Percentiles rank a stretch among this genome's conserved stretches.
phyloP scores from a whole-genome alignment of 2,329 filamentous ascomycete genomes.

The Botryotinia calthae region DNA sequence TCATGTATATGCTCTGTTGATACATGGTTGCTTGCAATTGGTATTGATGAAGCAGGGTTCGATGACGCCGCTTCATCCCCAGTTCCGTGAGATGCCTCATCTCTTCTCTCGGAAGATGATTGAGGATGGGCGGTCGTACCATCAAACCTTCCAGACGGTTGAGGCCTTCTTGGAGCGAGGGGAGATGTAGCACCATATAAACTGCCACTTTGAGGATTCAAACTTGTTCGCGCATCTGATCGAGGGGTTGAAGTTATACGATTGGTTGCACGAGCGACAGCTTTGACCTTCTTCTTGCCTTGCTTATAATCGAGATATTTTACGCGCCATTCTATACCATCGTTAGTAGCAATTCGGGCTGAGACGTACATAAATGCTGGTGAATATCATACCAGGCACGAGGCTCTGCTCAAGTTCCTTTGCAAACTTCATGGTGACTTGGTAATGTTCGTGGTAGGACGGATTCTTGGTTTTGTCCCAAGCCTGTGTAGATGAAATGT shows the following conservation, averaged over 20 bases:
- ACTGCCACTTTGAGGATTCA: slow-evolving; percentile 24
- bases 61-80: not conserved
- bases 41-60: not conserved
- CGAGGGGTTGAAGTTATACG: slow-evolving; percentile 54
- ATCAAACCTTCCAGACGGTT: not conserved
- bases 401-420: slow-evolving; percentile 83
- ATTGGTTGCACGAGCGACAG: slow-evolving; percentile 69
- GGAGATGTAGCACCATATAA: slow-evolving; percentile 33
- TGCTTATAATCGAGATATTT: slow-evolving; percentile 96
- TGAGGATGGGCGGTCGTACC: not conserved
- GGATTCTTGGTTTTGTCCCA: not conserved
- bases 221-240: slow-evolving; percentile 22
- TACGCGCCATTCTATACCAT: slow-evolving; percentile 73
- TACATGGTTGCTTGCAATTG: not conserved
- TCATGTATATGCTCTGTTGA: not conserved
- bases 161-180: slow-evolving; percentile 16
- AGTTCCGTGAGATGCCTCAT: not conserved
- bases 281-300: slow-evolving; percentile 92
- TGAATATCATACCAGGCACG: slow-evolving; percentile 62
- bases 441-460: not conserved
- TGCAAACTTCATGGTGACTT: slow-evolving; percentile 57
- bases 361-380: not conserved
- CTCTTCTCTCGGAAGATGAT: slow-evolving; percentile 20
- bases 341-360: slow-evolving; percentile 8
- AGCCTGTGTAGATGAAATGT: not conserved